A percentile compares a stretch with the other conserved stretches of the same genome.
Conservation (phyloP, 2,329 filamentous ascomycete genomes). For the Curvularia sp. region DNA sequence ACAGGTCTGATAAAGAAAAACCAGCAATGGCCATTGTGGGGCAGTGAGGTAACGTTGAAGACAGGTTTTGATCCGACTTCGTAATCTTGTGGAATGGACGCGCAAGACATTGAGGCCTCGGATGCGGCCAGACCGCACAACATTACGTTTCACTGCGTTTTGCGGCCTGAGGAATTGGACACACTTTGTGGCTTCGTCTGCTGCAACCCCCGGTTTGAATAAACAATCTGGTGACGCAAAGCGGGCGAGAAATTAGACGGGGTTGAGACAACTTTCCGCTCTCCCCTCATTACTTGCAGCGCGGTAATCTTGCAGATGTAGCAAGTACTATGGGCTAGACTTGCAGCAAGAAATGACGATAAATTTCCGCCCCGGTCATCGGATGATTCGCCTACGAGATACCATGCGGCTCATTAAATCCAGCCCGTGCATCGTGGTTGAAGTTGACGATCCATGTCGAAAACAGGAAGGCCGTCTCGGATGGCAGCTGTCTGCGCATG, state of each 20-base stretch:
- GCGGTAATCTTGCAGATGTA: constrained; percentile 12
- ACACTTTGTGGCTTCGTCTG: constrained; percentile 30
- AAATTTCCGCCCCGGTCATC: constrained; percentile 13
- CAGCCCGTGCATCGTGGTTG: constrained; percentile 9
- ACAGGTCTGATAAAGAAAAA: background rate
- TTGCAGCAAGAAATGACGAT: constrained; percentile 32
- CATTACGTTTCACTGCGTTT: constrained; percentile 9
- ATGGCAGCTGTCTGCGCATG: constrained; percentile 16
- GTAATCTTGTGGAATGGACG: constrained; percentile 14
- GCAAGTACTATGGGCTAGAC: constrained; percentile 7
- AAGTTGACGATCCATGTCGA: constrained; percentile 13
- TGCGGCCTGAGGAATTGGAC: constrained; percentile 25
- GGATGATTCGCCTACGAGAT: constrained; percentile 5
- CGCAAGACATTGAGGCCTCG: constrained; percentile 13
- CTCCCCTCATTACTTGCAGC: constrained; percentile 20
- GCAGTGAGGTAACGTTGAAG: constrained; percentile 6
- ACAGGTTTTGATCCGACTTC: constrained; percentile 3
- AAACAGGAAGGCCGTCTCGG: constrained; percentile 7
- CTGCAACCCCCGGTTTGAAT: constrained; percentile 28
- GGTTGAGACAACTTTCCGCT: constrained; percentile 21
- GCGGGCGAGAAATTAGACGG: constrained; percentile 29
- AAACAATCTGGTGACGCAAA: constrained; percentile 23
- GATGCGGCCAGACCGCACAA: constrained; percentile 10
- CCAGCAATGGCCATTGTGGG: constrained; percentile 9
- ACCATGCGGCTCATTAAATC: constrained; percentile 6